phyloP scores from a whole-genome alignment of 768 basidiomycete genomes.

The Naganishia vaughanmartiniae region DNA sequence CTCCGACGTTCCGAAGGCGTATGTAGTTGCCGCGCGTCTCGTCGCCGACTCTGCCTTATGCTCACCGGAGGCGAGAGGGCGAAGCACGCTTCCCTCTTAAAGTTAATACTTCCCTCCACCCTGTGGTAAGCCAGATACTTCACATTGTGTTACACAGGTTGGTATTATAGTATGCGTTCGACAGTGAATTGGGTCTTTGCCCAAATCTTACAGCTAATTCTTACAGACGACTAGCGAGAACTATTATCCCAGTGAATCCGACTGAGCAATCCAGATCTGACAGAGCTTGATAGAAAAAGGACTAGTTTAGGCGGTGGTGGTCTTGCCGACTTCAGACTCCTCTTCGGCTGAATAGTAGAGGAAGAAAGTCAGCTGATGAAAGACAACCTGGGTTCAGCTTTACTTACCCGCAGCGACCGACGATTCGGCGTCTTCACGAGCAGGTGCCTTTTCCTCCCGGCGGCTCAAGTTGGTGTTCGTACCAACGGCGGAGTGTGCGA shows the following conservation, averaged over 20 bases:
- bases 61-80: too few species aligned
- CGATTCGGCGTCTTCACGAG: conserved; percentile 55
- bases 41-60: not conserved
- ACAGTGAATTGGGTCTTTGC: not conserved
- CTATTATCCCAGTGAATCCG: not conserved
- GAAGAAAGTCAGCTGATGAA: not conserved
- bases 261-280: not conserved
- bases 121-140: too few species aligned
- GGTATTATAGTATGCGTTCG: not conserved
- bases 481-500: conserved; percentile 48
- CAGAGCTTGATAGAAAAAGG: not conserved
- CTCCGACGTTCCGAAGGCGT: conserved; percentile 9
- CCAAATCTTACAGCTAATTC: conserved; percentile 1
- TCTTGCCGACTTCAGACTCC: not conserved
- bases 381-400: not conserved
- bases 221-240: not conserved
- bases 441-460: conserved; percentile 72
- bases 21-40: not conserved
- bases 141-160: not conserved
- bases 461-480: conserved; percentile 59
- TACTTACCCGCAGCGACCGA: conserved; percentile 13
- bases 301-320: not conserved
- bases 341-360: not conserved
- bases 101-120: too few species aligned
- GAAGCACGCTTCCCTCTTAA: too few species aligned